Evolutionary conservation across 768 basidiomycete genomes (phyloP).

Genomic region (Suillus subluteus): DNA sequence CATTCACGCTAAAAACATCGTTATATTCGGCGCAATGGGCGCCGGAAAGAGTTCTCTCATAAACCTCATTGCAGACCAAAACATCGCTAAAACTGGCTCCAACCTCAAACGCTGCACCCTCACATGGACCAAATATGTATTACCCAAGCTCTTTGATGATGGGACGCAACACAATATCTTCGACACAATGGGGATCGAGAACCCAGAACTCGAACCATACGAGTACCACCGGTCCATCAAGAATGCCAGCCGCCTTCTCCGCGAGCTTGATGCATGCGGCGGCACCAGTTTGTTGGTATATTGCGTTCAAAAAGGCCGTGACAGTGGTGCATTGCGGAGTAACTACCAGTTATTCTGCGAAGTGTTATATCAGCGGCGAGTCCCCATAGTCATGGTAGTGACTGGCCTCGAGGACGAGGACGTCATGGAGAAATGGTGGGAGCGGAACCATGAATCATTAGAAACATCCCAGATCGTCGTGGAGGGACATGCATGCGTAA

Average conservation of each 20-base stretch:
- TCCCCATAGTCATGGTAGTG: slow-evolving; percentile 44
- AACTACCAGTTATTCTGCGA: slow-evolving; percentile 46
- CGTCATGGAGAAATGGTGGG: slow-evolving; percentile 42
- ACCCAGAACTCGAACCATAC: slow-evolving; percentile 30
- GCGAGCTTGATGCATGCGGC: slow-evolving; percentile 26
- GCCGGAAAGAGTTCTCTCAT: slow-evolving; percentile 49
- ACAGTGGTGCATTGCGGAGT: slow-evolving; percentile 32
- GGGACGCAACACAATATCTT: slow-evolving; percentile 25
- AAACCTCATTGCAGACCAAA: slow-evolving; percentile 40
- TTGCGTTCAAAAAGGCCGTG: slow-evolving; percentile 39
- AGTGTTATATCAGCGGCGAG: slow-evolving; percentile 40
- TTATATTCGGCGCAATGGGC: slow-evolving; percentile 36
- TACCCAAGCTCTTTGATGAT: slow-evolving; percentile 13
- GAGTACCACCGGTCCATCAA: slow-evolving; percentile 33
- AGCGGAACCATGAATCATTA: slow-evolving; percentile 30
- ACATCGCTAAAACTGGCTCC: slow-evolving; percentile 34
- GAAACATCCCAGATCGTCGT: slow-evolving; percentile 29
- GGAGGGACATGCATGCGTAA: slow-evolving; percentile 45
- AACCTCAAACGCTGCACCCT: slow-evolving; percentile 40
- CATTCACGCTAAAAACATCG: slow-evolving; percentile 25
- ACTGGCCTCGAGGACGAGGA: slow-evolving; percentile 43
- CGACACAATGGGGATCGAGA: slow-evolving; percentile 36
- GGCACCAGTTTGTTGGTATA: slow-evolving; percentile 41
- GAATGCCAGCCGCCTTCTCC: slow-evolving; percentile 32
- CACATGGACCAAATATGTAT: slow-evolving; percentile 28